Base-by-base conservation (phyloP, 73 alveolate genomes). In the Stentor roeselii region DNA sequence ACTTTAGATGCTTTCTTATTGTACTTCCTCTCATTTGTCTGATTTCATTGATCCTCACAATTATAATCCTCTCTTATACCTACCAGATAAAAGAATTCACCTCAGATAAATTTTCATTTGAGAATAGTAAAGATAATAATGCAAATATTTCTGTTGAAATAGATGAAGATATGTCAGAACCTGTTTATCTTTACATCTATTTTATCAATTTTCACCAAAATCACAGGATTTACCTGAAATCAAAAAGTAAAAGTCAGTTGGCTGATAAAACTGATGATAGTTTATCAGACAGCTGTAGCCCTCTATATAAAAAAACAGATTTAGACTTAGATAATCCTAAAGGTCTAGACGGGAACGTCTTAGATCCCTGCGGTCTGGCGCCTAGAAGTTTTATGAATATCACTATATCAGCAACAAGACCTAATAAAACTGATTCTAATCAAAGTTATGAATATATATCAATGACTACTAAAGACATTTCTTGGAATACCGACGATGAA, bases 401-500 rank as follows among this genome's bases (percentile, higher is more conserved):
- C 6, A 50, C 6, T 50, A 11, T 50, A 50, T 11, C 6, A 11
- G 67, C 67, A 50, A 50, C 6, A 50, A 11, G 21, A 6, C 6
- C 6, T 21, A 50, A 50, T 50, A 11, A 6, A 11, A 21, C 11
- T 1, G 2, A 21, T 32, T 0, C 37, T 30, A 32, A 67, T 2
- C 1, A 58, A 58, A 58, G 2, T 58, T 2, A 31, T 58, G 27
- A 58, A n/a, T 21, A 58, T 58, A 58, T 58, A 1, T 21, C 74
- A 58, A 58, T 58, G 15, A 31, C 15, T 21, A 31, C 15, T 58
- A 2, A 58, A 21, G 80, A 67, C 42, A 67, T 67, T 30, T 32
- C n/a, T 67, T 67, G 80, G 80, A 21, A 14, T 30, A 67, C 80
- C 34, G 80, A 67, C 34, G 80, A 67, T 67, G 80, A 67, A 3